Percentiles rank a stretch among this genome's conserved stretches.
Conservation (phyloP, 345 rosid genomes). For the Cardamine resedifolia region DNA sequence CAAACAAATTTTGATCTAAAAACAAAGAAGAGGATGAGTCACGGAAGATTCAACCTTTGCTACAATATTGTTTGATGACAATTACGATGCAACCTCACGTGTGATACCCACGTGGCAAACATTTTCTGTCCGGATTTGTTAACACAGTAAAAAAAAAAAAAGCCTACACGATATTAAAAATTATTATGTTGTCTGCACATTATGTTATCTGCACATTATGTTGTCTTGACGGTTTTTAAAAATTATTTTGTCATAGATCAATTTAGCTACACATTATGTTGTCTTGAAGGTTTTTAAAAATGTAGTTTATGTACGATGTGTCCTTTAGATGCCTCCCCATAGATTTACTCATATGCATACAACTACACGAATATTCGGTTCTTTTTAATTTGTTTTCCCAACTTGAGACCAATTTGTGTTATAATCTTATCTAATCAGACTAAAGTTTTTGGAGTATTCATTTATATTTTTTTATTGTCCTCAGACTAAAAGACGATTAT, state of each 20-base stretch:
- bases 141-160: neutral
- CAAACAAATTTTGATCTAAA: neutral
- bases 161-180: neutral
- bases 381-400: neutral
- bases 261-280: slow-evolving; percentile 24
- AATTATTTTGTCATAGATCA: neutral
- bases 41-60: neutral
- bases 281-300: slow-evolving; percentile 4
- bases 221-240: slow-evolving; percentile 4
- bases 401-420: slow-evolving; percentile 6
- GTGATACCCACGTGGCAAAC: slow-evolving; percentile 27
- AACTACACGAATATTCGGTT: slow-evolving; percentile 2
- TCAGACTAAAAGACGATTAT: slow-evolving; percentile 5
- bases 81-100: slow-evolving; percentile 28
- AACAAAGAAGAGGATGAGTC: slow-evolving; percentile 29
- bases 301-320: slow-evolving; percentile 15
- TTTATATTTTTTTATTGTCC: neutral
- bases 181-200: neutral
- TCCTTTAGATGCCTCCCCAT: slow-evolving; percentile 16
- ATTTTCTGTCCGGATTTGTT: slow-evolving; percentile 11
- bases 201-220: slow-evolving; percentile 22
- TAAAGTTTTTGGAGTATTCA: slow-evolving; percentile 11
- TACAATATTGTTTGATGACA: slow-evolving; percentile 3
- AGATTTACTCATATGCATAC: slow-evolving; percentile 19
- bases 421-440: slow-evolving; percentile 17